phyloP scores from a whole-genome alignment of 1,284 basidiomycete genomes.

The Chondrostereum purpureum region DNA sequence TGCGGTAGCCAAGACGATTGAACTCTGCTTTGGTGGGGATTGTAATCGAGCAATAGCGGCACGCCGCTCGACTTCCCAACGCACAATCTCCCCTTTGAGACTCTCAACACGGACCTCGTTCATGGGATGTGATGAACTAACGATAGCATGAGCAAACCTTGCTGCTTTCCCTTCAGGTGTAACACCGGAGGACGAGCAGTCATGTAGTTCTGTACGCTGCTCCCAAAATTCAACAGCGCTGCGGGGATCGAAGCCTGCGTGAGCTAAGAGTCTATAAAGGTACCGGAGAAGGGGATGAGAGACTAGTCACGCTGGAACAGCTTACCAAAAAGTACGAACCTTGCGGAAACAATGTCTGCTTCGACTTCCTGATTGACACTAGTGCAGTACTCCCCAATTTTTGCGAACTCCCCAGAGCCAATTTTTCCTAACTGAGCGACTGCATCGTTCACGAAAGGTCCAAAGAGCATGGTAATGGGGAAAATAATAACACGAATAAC shows the following conservation, averaged over 20 bases:
- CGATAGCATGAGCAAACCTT: conserved; percentile 25
- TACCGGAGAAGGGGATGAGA: conserved; percentile 6
- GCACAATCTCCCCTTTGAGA: conserved; percentile 54
- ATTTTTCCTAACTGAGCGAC: conserved; percentile 74
- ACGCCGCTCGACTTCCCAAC: conserved; percentile 55
- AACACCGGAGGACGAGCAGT: conserved; percentile 14
- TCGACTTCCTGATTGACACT: conserved; percentile 78
- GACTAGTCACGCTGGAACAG: conserved; percentile 2
- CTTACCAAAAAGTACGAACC: conserved; percentile 34
- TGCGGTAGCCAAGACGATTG: conserved; percentile 11
- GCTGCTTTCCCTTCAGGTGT: conserved; percentile 18
- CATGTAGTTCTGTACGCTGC: conserved; percentile 22
- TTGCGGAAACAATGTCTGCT: conserved; percentile 81
- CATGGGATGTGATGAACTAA: conserved; percentile 54
- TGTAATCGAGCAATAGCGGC: conserved; percentile 18
- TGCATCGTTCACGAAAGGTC: conserved; percentile 88
- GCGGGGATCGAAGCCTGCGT: conserved; percentile 81
- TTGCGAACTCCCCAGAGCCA: conserved; percentile 66
- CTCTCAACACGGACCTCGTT: conserved; percentile 51
- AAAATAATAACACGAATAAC: conserved; percentile 72
- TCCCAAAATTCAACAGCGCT: conserved; percentile 74
- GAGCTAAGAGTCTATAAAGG: conserved; percentile 69
- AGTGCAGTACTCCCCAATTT: conserved; percentile 65
- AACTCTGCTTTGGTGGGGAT: conserved; percentile 8
- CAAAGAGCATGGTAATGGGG: conserved; percentile 83